Percentiles rank a stretch among this genome's conserved stretches.
These are phyloP conservation scores for Davidsoniella eucalypti DNA, from an alignment of 2,329 filamentous ascomycete species.

Conservation along the genomic window DNA sequence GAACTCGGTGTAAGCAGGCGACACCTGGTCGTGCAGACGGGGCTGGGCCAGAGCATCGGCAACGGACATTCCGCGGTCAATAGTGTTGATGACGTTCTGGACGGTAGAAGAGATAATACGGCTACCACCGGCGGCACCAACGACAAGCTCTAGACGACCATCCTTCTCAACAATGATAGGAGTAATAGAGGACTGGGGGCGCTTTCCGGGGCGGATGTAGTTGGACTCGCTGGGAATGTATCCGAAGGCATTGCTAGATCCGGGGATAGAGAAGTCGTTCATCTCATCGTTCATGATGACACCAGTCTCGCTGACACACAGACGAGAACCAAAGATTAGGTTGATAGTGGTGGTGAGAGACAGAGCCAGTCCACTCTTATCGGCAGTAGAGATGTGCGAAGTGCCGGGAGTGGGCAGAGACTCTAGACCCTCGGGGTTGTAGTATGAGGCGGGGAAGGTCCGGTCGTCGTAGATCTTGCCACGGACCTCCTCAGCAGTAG, in stretches of 20 bases:
- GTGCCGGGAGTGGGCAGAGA: slow-evolving; percentile 48
- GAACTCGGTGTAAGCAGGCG: slow-evolving; percentile 50
- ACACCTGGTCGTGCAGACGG: slow-evolving; percentile 67
- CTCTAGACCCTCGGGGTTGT: slow-evolving; percentile 30
- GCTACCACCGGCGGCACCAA: slow-evolving; percentile 67
- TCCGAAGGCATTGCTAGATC: slow-evolving; percentile 62
- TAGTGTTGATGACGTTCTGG: slow-evolving; percentile 58
- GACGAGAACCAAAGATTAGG: slow-evolving; percentile 55
- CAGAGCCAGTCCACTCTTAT: slow-evolving; percentile 54
- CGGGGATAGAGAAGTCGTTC: slow-evolving; percentile 77
- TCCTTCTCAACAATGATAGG: slow-evolving; percentile 63
- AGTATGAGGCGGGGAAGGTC: slow-evolving; percentile 25
- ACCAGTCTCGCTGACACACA: slow-evolving; percentile 69
- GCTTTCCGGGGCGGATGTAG: slow-evolving; percentile 58
- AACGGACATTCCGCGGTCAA: slow-evolving; percentile 49
- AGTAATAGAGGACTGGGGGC: slow-evolving; percentile 61
- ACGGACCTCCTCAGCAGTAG: slow-evolving; percentile 35
- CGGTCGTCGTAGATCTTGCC: slow-evolving; percentile 27
- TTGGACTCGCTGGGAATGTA: slow-evolving; percentile 67
- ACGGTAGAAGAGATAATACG: slow-evolving; percentile 70
- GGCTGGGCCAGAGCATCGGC: slow-evolving; percentile 49
- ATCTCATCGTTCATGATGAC: slow-evolving; percentile 58
- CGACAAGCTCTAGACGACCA: slow-evolving; percentile 50
- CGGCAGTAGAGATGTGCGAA: slow-evolving; percentile 49
- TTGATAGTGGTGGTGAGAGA: slow-evolving; percentile 72